Percentiles rank a stretch among this genome's conserved stretches.
Evolutionary conservation across 1,284 basidiomycete genomes (phyloP).

Genomic region (Cryptococcus wingfieldii): DNA sequence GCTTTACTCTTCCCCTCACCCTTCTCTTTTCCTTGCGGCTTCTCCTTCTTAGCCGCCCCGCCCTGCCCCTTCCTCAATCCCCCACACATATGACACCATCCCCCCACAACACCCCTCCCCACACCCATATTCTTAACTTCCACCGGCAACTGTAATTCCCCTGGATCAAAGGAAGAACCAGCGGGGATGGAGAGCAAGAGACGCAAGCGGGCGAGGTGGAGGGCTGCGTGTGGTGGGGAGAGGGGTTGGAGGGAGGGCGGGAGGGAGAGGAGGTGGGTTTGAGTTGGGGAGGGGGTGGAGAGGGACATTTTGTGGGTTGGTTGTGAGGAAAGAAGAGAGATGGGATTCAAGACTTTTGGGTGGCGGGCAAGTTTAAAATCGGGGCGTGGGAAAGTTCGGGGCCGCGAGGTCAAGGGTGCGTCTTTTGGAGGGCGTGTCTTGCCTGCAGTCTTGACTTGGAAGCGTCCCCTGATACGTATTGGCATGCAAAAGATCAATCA

Average conservation of each 20-base stretch:
- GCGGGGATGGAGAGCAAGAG: slow-evolving; percentile 20
- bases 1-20: slow-evolving; percentile 3
- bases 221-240: slow-evolving; percentile 33
- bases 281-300: slow-evolving; percentile 2
- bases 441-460: too few species aligned
- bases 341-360: too few species aligned
- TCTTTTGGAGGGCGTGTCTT: too few species aligned
- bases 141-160: slow-evolving; percentile 1
- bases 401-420: too few species aligned
- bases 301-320: too few species aligned
- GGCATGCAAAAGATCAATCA: too few species aligned
- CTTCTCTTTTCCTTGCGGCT: background rate
- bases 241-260: slow-evolving; percentile 27
- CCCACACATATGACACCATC: slow-evolving; percentile 35
- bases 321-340: too few species aligned
- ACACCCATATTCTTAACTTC: slow-evolving; percentile 5
- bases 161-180: slow-evolving; percentile 3
- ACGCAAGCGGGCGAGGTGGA: slow-evolving; percentile 35
- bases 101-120: slow-evolving; percentile 3
- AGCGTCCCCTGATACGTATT: too few species aligned
- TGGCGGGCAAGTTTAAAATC: too few species aligned
- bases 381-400: too few species aligned
- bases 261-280: slow-evolving; percentile 20
- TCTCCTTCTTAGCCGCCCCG: slow-evolving; percentile 13
- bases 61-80: slow-evolving; percentile 30